Conservation (phyloP, 2,329 filamentous ascomycete genomes). For the Aulographum hederae region DNA sequence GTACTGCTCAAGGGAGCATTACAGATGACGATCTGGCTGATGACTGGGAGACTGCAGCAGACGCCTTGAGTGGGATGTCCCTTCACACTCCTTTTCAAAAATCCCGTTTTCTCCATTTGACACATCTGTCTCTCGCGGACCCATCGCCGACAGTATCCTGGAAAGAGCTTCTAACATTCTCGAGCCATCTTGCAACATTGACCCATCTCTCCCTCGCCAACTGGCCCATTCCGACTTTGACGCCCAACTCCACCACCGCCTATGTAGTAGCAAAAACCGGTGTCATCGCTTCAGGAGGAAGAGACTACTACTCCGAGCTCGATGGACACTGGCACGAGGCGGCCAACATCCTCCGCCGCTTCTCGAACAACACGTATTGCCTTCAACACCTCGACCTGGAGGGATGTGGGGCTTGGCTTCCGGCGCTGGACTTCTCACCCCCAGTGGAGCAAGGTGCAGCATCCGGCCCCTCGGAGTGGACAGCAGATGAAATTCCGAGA, state of each 20-base stretch:
- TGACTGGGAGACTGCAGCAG: neutral
- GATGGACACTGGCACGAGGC: conserved; percentile 39
- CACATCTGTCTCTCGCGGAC: conserved; percentile 38
- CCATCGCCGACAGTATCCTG: conserved; percentile 29
- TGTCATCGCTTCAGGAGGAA: conserved; percentile 26
- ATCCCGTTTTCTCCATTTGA: conserved; percentile 32
- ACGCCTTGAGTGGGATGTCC: too few species aligned
- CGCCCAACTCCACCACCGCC: conserved; percentile 30
- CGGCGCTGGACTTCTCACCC: conserved; percentile 25
- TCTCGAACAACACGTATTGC: conserved; percentile 37
- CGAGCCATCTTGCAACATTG: conserved; percentile 34
- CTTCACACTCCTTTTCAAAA: too few species aligned
- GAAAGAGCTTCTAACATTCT: conserved; percentile 33
- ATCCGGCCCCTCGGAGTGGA: neutral
- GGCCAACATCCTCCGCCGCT: conserved; percentile 33
- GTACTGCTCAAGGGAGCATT: neutral
- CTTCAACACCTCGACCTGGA: conserved; percentile 44
- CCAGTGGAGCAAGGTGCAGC: neutral
- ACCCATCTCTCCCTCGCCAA: conserved; percentile 44
- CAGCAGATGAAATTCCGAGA: neutral
- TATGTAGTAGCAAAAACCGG: conserved; percentile 23
- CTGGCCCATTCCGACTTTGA: conserved; percentile 41
- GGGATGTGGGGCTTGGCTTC: conserved; percentile 37
- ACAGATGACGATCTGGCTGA: neutral
- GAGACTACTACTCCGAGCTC: conserved; percentile 31